Evolutionary conservation across 2,329 filamentous ascomycete genomes (phyloP).

Genomic region (Phyllachora maydis): DNA sequence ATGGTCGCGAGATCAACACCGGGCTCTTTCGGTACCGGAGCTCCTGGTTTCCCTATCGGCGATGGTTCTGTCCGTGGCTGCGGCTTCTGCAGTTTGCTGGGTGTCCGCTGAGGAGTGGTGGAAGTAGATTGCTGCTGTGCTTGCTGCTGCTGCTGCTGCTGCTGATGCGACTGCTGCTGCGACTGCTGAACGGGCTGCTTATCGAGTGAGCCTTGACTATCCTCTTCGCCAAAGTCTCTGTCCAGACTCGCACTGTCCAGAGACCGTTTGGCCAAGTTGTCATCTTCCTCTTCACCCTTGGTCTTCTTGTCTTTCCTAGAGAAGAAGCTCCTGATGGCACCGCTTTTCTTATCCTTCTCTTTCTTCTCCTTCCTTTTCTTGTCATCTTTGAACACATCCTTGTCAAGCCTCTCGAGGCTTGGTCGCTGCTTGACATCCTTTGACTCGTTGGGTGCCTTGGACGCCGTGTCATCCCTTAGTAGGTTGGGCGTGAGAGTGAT

Average conservation of each 20-base stretch:
- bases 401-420: slow-evolving; percentile 58
- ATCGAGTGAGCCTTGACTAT: slow-evolving; percentile 24
- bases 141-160: too few species aligned
- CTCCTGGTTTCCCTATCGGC: slow-evolving; percentile 18
- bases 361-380: slow-evolving; percentile 57
- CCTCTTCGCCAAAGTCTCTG: slow-evolving; percentile 22
- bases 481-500: slow-evolving; percentile 91
- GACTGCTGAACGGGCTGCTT: slow-evolving; percentile 21
- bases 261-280: slow-evolving; percentile 39
- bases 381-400: slow-evolving; percentile 44
- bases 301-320: slow-evolving; percentile 41
- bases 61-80: slow-evolving; percentile 28
- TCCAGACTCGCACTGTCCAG: too few species aligned
- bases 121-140: too few species aligned
- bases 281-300: slow-evolving; percentile 33
- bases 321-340: slow-evolving; percentile 37
- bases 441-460: slow-evolving; percentile 32
- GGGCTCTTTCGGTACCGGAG: slow-evolving; percentile 10
- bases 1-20: slow-evolving; percentile 20
- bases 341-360: slow-evolving; percentile 46
- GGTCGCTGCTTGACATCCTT: slow-evolving; percentile 32
- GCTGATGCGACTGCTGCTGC: too few species aligned
- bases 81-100: slow-evolving; percentile 53
- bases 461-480: slow-evolving; percentile 54
- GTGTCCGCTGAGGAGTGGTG: too few species aligned